Conservation (phyloP, 768 basidiomycete genomes). For the Kondoa malvinella region DNA sequence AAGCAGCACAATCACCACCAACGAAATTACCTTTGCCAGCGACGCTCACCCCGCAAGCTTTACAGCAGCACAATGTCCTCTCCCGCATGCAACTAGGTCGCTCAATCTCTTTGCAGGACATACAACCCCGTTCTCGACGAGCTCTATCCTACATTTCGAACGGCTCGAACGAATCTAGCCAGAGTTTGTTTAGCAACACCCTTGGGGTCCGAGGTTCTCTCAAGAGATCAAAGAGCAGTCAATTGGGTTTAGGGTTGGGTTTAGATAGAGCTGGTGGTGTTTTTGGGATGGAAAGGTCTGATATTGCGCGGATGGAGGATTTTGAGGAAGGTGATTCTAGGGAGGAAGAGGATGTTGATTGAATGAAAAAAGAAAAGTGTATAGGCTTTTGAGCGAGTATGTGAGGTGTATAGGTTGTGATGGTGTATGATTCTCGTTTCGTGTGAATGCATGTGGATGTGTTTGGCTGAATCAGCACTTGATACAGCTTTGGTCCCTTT, state of each 20-base stretch:
- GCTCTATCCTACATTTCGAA: neutral
- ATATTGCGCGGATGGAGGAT: slow-evolving; percentile 17
- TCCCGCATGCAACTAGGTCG: neutral
- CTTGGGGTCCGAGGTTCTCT: too few relatives aligned
- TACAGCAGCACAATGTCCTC: neutral
- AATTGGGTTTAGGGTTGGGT: neutral
- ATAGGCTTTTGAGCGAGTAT: neutral
- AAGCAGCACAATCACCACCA: neutral
- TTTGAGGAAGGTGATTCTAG: slow-evolving; percentile 16
- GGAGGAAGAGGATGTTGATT: slow-evolving; percentile 16
- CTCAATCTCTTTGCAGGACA: neutral
- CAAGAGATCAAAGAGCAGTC: neutral
- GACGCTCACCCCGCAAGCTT: neutral
- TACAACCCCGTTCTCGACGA: neutral
- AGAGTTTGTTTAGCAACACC: too few relatives aligned
- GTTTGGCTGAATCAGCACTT: too few relatives aligned
- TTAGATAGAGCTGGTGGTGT: neutral
- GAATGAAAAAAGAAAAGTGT: slow-evolving; percentile 10
- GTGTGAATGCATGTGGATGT: too few relatives aligned
- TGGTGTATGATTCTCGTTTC: slow-evolving; percentile 7
- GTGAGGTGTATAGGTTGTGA: neutral
- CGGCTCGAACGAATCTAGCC: neutral
- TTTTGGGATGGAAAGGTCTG: neutral
- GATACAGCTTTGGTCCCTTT: too few relatives aligned
- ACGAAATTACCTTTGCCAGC: neutral